phyloP scores from a whole-genome alignment of 208 protist genomes.

The Leishmania tarentolae region DNA sequence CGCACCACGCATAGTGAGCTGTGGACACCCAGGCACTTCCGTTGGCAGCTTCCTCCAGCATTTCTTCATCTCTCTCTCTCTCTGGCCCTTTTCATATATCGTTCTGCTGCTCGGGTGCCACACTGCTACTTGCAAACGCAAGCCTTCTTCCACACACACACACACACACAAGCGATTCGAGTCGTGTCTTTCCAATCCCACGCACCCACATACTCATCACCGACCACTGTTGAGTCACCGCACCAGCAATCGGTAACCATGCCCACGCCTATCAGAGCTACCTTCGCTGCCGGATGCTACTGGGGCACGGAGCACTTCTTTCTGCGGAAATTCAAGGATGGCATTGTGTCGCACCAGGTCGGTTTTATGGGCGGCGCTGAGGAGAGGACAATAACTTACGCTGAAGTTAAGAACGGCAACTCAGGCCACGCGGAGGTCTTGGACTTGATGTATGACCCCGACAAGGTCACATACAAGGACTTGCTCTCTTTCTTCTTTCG shows the following conservation, averaged over 20 bases:
- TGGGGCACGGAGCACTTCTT: slow-evolving; percentile 95
- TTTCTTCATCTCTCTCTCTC: slow-evolving; percentile 6
- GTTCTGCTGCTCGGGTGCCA: background rate
- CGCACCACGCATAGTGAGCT: background rate
- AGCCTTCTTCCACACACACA: background rate
- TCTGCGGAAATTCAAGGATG: slow-evolving; percentile 79
- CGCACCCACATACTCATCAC: background rate
- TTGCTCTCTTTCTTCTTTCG: slow-evolving; percentile 94
- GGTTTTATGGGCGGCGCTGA: slow-evolving; percentile 91
- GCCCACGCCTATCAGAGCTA: slow-evolving; percentile 46
- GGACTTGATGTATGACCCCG: slow-evolving; percentile 83
- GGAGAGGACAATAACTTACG: slow-evolving; percentile 57
- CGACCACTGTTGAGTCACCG: background rate
- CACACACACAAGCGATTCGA: background rate
- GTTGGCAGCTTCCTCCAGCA: background rate
- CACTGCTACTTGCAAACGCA: background rate
- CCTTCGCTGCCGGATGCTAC: slow-evolving; percentile 92
- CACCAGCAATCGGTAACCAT: slow-evolving; percentile 1
- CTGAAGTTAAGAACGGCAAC: slow-evolving; percentile 90
- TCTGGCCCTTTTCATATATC: slow-evolving; percentile 15
- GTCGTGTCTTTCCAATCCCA: background rate
- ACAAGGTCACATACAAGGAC: slow-evolving; percentile 79
- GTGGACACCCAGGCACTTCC: background rate
- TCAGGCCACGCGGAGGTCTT: slow-evolving; percentile 96
- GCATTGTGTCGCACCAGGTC: slow-evolving; percentile 71